phyloP scores from a whole-genome alignment of 495 filamentous ascomycete genomes.

The Penicilliopsis zonata region DNA sequence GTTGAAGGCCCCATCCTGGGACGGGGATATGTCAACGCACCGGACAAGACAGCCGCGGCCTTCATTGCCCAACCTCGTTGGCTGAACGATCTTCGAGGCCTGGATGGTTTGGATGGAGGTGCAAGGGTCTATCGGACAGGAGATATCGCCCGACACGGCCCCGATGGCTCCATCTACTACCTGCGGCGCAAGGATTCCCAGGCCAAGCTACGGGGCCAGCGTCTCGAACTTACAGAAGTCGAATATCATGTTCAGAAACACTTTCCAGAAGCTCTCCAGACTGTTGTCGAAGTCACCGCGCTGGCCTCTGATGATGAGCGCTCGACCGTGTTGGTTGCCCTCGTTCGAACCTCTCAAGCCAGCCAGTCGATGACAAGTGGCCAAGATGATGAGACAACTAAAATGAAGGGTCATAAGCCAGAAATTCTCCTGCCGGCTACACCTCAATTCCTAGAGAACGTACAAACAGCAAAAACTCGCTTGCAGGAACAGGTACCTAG shows the following conservation, averaged over 20 bases:
- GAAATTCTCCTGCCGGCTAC: neutral
- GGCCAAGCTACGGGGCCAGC: constrained; percentile 40
- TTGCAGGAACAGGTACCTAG: constrained; percentile 1
- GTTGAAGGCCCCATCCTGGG: constrained; percentile 39
- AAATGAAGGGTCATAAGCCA: no score
- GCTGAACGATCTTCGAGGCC: constrained; percentile 3
- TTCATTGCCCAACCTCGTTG: constrained; percentile 36
- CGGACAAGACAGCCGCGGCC: constrained; percentile 21
- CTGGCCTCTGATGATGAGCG: neutral
- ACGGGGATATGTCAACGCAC: constrained; percentile 31
- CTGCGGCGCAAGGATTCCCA: constrained; percentile 39
- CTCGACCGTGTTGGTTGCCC: neutral
- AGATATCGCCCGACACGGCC: constrained; percentile 35
- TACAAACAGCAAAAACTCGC: no score
- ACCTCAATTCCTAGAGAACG: no score
- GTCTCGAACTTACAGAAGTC: constrained; percentile 41
- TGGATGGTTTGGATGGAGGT: neutral
- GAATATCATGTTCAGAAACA: constrained; percentile 26
- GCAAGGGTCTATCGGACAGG: constrained; percentile 42
- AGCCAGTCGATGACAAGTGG: neutral
- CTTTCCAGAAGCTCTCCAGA: constrained; percentile 1
- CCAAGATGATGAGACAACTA: neutral
- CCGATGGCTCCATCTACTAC: constrained; percentile 31
- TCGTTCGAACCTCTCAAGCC: no score
- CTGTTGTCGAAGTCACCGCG: neutral